These are phyloP conservation scores for Sporothrix pallida DNA, from an alignment of 2,329 filamentous ascomycete species.

Conservation along the genomic window DNA sequence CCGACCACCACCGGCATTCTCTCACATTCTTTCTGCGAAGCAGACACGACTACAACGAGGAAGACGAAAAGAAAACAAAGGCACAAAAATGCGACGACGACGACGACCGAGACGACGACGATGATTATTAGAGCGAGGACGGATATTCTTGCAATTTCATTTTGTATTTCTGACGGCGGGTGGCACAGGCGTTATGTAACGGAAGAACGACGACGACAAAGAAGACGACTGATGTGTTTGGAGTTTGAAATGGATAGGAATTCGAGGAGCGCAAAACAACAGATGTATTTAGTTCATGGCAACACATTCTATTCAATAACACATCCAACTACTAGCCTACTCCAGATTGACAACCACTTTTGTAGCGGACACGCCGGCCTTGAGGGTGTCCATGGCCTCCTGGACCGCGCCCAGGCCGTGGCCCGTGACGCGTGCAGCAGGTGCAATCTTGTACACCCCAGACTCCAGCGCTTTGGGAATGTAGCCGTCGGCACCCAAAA, in stretches of 20 bases:
- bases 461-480: background rate
- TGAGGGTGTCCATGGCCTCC: conserved; percentile 8
- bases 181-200: too few relatives aligned
- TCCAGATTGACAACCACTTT: conserved; percentile 16
- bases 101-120: background rate
- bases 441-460: background rate
- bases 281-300: background rate
- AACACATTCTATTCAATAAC: background rate
- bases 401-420: conserved; percentile 6
- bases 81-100: too few relatives aligned
- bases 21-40: too few relatives aligned
- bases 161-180: too few relatives aligned
- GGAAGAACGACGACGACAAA: background rate
- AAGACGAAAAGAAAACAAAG: too few relatives aligned
- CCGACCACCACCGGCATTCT: too few relatives aligned
- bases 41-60: too few relatives aligned
- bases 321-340: background rate
- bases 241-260: background rate
- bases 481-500: background rate
- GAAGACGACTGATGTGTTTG: too few relatives aligned
- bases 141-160: too few relatives aligned
- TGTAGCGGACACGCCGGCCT: background rate
- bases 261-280: background rate
- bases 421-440: background rate
- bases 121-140: background rate